phyloP scores from a whole-genome alignment of 164 flowering plant species.

The Magnolia changhungtana region DNA sequence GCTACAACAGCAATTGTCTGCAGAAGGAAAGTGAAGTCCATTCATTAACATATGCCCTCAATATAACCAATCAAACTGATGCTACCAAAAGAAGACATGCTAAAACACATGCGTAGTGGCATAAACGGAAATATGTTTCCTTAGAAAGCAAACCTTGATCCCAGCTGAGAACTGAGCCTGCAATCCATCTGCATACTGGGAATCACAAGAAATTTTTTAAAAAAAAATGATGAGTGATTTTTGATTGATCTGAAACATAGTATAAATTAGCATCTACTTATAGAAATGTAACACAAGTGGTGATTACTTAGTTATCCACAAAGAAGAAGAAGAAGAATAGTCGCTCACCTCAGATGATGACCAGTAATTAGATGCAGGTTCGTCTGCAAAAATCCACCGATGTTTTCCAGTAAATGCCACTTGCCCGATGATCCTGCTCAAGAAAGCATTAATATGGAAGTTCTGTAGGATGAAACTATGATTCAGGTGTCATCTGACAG shows the following conservation, averaged over 20 bases:
- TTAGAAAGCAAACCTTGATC: constrained; percentile 51
- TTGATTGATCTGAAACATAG: background rate
- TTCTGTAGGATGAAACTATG: background rate
- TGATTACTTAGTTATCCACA: background rate
- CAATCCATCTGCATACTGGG: constrained; percentile 64
- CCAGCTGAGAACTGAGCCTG: constrained; percentile 63
- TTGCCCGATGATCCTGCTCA: constrained; percentile 61
- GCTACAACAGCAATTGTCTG: constrained; percentile 82
- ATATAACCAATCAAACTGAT: background rate
- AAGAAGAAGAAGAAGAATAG: background rate
- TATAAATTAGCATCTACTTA: background rate
- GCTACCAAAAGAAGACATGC: background rate
- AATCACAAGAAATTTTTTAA: background rate
- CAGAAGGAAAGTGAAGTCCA: constrained; percentile 17
- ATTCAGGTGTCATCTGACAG: background rate
- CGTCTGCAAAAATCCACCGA: constrained; percentile 46
- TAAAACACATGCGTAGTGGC: background rate
- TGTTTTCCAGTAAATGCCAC: constrained; percentile 51
- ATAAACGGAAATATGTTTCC: background rate
- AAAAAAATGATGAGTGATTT: background rate
- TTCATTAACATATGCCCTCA: background rate
- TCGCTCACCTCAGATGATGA: constrained; percentile 42
- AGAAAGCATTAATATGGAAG: constrained; percentile 2
- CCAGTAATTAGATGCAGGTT: constrained; percentile 7
- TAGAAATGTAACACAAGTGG: too few relatives aligned